Percentiles rank a stretch among this genome's conserved stretches.
Conservation (phyloP, 352 stramenopile species). For the Globisporangium cystogenes region DNA sequence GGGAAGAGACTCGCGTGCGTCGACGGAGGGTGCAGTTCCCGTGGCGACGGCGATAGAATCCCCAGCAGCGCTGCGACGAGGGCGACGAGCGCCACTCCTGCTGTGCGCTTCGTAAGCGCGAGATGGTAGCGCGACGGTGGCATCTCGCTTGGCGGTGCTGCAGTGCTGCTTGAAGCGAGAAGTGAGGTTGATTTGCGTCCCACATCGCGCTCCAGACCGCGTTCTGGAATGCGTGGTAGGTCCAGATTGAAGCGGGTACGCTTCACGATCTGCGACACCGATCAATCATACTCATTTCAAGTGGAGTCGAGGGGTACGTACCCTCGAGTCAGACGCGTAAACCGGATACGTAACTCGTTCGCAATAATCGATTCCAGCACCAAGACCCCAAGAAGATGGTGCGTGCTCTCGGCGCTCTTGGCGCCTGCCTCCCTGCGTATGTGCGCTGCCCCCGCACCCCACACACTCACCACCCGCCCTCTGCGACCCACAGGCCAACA, state of each 20-base stretch:
- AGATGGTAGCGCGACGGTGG: neutral
- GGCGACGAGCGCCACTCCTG: neutral
- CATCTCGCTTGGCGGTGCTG: neutral
- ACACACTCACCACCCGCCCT: constrained; percentile 17
- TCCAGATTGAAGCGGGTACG: neutral
- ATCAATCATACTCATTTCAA: neutral
- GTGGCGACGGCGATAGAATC: neutral
- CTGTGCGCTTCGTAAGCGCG: neutral
- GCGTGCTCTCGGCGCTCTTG: neutral
- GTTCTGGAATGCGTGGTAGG: neutral
- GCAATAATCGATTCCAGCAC: neutral
- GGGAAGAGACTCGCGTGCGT: neutral
- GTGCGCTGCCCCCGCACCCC: too few species aligned
- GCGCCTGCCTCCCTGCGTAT: constrained; percentile 6
- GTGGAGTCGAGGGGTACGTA: neutral
- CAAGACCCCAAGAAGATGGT: neutral
- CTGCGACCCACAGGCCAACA: constrained; percentile 49
- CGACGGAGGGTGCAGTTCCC: neutral
- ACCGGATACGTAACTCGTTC: neutral
- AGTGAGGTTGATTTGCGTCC: neutral
- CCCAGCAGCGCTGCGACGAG: neutral
- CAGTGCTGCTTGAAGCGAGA: neutral
- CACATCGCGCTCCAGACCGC: neutral
- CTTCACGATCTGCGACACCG: neutral
- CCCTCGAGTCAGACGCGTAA: neutral